Percentiles rank a stretch among this genome's conserved stretches.
Evolutionary conservation across 2,329 filamentous ascomycete genomes (phyloP).

Genomic region (Fusarium caatingaense): DNA sequence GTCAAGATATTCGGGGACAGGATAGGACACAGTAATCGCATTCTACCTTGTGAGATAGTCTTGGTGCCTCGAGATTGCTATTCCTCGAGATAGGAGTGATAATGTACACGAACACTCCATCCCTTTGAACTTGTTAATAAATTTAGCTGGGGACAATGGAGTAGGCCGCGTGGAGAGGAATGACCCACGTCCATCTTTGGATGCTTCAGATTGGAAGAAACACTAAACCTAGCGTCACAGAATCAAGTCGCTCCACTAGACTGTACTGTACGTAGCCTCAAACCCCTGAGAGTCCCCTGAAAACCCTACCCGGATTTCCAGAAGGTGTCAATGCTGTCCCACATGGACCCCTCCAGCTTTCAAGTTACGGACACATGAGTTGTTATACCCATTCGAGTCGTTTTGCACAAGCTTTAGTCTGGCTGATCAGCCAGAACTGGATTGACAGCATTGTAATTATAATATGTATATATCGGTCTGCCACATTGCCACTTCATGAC

Average conservation of each 20-base stretch:
- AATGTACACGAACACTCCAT: constrained; percentile 3
- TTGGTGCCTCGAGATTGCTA: background rate
- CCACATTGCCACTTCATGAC: background rate
- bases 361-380: background rate
- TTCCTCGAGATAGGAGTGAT: background rate
- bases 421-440: background rate
- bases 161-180: constrained; percentile 26
- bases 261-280: background rate
- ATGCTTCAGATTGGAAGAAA: constrained; percentile 20
- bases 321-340: constrained; percentile 20
- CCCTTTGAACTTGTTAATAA: background rate
- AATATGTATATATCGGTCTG: background rate
- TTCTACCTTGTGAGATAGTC: background rate
- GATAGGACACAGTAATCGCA: background rate
- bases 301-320: constrained; percentile 27
- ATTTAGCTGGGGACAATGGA: constrained; percentile 1
- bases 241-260: constrained; percentile 14
- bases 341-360: background rate
- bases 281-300: constrained; percentile 36
- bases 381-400: background rate
- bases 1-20: background rate
- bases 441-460: background rate
- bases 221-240: constrained; percentile 12
- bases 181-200: constrained; percentile 13
- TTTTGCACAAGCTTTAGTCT: background rate